These are phyloP conservation scores for Aspergillus bridgeri DNA, from an alignment of 495 filamentous ascomycete genomes.

Conservation along the genomic window DNA sequence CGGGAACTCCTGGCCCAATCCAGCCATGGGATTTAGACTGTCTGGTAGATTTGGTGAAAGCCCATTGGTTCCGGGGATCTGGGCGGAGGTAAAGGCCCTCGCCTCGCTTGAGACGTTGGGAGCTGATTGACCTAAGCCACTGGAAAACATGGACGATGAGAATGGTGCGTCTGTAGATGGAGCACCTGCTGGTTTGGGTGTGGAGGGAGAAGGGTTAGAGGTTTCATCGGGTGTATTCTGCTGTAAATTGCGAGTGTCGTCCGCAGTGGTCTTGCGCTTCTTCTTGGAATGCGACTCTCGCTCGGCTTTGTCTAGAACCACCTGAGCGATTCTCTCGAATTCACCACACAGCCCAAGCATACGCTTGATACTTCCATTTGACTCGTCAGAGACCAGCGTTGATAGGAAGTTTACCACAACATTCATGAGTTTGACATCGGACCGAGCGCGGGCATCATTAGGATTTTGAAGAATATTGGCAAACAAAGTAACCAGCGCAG, in stretches of 20 bases:
- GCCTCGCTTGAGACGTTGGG: conserved; percentile 24
- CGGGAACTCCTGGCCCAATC: conserved; percentile 36
- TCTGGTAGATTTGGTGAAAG: conserved; percentile 24
- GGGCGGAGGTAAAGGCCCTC: conserved; percentile 28
- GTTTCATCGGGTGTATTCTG: conserved; percentile 22
- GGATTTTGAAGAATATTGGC: conserved; percentile 97
- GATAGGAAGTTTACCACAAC: conserved; percentile 88
- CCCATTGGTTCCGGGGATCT: conserved; percentile 31
- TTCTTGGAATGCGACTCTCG: conserved; percentile 70
- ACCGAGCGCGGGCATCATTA: conserved; percentile 78
- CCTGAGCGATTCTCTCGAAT: conserved; percentile 90
- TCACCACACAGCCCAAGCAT: conserved; percentile 93
- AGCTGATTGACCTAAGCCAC: conserved; percentile 24
- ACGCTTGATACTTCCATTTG: conserved; percentile 80
- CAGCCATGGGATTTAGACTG: conserved; percentile 31
- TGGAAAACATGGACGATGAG: conserved; percentile 32
- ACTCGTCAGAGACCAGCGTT: conserved; percentile 68
- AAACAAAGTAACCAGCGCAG: conserved; percentile 90
- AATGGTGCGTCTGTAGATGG: conserved; percentile 31
- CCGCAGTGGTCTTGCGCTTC: conserved; percentile 69
- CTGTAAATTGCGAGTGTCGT: conserved; percentile 25
- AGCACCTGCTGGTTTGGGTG: conserved; percentile 20
- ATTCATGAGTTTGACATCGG: conserved; percentile 87
- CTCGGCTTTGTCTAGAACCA: conserved; percentile 87
- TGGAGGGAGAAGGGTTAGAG: conserved; percentile 23